Percentiles rank a stretch among this genome's conserved stretches.
Evolutionary conservation across 2,329 filamentous ascomycete species (phyloP).

Genomic region (Akanthomyces muscarius): DNA sequence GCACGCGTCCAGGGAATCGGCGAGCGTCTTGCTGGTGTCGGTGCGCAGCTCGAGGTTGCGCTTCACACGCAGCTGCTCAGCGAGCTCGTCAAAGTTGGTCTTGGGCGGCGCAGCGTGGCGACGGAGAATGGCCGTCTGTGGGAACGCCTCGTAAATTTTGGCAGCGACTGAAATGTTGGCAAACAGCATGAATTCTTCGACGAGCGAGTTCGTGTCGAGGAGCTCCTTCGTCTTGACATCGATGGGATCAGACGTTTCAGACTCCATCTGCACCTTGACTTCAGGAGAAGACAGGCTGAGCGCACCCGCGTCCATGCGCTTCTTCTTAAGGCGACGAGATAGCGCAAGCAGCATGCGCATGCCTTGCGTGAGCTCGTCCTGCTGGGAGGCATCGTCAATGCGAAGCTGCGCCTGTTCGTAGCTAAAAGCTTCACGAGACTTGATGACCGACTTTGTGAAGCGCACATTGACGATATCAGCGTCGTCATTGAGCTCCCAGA

Average conservation of each 20-base stretch:
- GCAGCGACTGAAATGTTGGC: conserved; percentile 92
- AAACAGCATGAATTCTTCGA: conserved; percentile 98
- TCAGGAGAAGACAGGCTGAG: conserved; percentile 96
- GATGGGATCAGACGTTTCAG: conserved; percentile 90
- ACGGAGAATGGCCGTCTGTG: conserved; percentile 89
- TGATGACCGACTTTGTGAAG: conserved; percentile 97
- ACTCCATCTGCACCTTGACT: conserved; percentile 92
- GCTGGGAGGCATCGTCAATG: conserved; percentile 83
- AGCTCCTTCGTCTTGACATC: conserved; percentile 95
- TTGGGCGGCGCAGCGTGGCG: conserved; percentile 90
- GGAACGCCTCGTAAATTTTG: conserved; percentile 87
- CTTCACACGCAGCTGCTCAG: conserved; percentile 86
- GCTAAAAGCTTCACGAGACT: conserved; percentile 92
- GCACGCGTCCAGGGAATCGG: conserved; percentile 85
- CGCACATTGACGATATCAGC: conserved; percentile 80
- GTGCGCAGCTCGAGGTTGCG: conserved; percentile 73
- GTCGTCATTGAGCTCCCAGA: conserved; percentile 83
- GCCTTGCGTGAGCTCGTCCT: conserved; percentile 83
- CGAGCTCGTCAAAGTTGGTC: conserved; percentile 92
- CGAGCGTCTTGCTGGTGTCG: conserved; percentile 88
- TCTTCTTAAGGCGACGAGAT: conserved; percentile 89
- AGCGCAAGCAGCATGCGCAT: conserved; percentile 85
- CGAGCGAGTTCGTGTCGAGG: conserved; percentile 92
- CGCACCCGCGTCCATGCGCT: conserved; percentile 93
- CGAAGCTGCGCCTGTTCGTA: conserved; percentile 94